A percentile compares a stretch with the other conserved stretches of the same genome.
Evolutionary conservation across 306 rosid genomes (phyloP).

Genomic region (Quercus agrifolia): DNA sequence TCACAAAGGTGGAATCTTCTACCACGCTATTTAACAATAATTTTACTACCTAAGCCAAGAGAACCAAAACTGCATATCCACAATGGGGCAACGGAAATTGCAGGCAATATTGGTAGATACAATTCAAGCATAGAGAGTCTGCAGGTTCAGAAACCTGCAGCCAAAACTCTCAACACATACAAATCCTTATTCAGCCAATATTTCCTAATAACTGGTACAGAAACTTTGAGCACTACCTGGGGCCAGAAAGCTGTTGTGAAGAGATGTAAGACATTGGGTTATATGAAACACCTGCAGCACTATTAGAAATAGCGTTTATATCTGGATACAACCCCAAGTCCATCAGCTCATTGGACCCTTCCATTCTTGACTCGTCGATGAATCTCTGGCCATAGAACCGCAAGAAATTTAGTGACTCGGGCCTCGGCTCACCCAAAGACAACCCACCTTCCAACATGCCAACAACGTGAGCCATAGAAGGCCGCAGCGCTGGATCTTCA

Average conservation of each 20-base stretch:
- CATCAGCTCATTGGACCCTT: conserved; percentile 3
- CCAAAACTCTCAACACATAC: no score
- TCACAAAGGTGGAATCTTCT: no score
- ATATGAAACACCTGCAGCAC: conserved; percentile 29
- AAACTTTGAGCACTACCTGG: conserved; percentile 44
- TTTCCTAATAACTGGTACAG: no score
- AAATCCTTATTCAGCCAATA: no score
- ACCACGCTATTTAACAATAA: no score
- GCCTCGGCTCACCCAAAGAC: conserved; percentile 57
- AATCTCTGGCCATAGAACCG: conserved; percentile 72
- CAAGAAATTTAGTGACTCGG: conserved; percentile 68
- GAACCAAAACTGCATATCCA: no score
- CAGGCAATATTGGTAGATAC: no score
- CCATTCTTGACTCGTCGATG: conserved; percentile 63
- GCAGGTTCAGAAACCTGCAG: no score
- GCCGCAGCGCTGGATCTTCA: conserved; percentile 83
- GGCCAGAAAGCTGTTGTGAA: conserved; percentile 80
- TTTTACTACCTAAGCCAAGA: no score
- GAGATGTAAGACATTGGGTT: conserved; percentile 49
- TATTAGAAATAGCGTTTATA: conserved; percentile 2
- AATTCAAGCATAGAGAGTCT: no score
- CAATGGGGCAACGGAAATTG: no score
- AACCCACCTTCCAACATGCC: conserved; percentile 84
- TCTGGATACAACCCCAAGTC: conserved; percentile 22
- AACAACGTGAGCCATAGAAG: conserved; percentile 64